Evolutionary conservation across 495 filamentous ascomycete genomes (phyloP).

Genomic region (Penicillium arizonense): DNA sequence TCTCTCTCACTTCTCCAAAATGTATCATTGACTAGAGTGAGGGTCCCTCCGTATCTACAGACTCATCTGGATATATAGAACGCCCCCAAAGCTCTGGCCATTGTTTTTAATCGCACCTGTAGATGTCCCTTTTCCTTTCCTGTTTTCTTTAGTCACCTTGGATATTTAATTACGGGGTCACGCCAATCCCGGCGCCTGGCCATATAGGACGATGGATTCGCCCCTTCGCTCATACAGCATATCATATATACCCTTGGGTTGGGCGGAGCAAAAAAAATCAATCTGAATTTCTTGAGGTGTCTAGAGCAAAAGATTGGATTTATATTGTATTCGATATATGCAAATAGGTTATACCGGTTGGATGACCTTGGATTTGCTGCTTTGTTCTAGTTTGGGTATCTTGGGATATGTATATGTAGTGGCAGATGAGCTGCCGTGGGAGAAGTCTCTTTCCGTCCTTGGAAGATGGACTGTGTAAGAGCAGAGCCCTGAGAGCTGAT

Average conservation of each 20-base stretch:
- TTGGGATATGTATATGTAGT: not conserved
- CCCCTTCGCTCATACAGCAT: constrained; percentile 23
- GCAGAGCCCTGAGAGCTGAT: too few species aligned
- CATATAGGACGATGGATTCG: constrained; percentile 6
- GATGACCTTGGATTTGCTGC: constrained; percentile 3
- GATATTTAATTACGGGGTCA: constrained; percentile 16
- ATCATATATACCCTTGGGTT: constrained; percentile 38
- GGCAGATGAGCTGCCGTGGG: not conserved
- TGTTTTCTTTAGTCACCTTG: constrained; percentile 15
- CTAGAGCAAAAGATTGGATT: constrained; percentile 23
- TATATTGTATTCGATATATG: constrained; percentile 23
- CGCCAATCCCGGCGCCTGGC: constrained; percentile 2
- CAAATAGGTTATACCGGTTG: constrained; percentile 9
- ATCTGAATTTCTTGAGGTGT: constrained; percentile 10
- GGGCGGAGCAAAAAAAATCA: constrained; percentile 23
- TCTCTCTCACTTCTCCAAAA: not conserved
- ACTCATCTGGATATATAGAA: not conserved
- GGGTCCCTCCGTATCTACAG: constrained; percentile 5
- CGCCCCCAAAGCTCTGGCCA: not conserved
- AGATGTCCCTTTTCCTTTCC: constrained; percentile 11
- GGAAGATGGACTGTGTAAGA: too few species aligned
- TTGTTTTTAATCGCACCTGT: constrained; percentile 13
- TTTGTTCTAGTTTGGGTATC: not conserved
- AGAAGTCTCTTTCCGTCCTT: not conserved
- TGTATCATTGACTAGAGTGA: not conserved